These are phyloP conservation scores for Spathaspora jeffriesii DNA, from an alignment of 1,139 yeast genomes.

Conservation along the genomic window DNA sequence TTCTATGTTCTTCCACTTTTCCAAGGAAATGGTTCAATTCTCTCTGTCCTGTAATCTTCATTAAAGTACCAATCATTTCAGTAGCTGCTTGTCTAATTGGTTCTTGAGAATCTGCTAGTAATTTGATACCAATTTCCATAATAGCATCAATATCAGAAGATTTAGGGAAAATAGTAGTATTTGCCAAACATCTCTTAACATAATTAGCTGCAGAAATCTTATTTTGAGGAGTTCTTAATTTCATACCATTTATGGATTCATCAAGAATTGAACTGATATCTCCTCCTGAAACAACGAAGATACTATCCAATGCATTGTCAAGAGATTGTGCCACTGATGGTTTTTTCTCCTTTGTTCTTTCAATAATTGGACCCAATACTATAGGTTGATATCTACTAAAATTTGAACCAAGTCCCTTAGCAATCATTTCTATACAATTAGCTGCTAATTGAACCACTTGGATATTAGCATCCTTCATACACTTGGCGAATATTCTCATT, in stretches of 20 bases:
- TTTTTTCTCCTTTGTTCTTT: conserved; percentile 88
- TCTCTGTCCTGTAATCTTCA: conserved; percentile 80
- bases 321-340: conserved; percentile 74
- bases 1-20: conserved; percentile 73
- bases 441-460: conserved; percentile 87
- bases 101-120: conserved; percentile 81
- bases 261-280: conserved; percentile 55
- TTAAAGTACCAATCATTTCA: conserved; percentile 76
- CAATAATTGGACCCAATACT: conserved; percentile 67
- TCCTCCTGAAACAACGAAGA: conserved; percentile 48
- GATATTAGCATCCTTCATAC: conserved; percentile 86
- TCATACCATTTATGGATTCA: conserved; percentile 58
- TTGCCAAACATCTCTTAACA: conserved; percentile 63
- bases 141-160: conserved; percentile 56
- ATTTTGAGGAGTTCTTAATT: conserved; percentile 83
- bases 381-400: conserved; percentile 54
- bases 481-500: conserved; percentile 61
- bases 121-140: conserved; percentile 55
- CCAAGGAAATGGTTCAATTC: conserved; percentile 62
- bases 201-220: conserved; percentile 69
- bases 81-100: conserved; percentile 82
- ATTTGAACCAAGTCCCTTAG: conserved; percentile 61
- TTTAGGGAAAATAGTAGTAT: conserved; percentile 51
- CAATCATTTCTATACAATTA: conserved; percentile 60
- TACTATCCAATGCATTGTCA: conserved; percentile 62